Evolutionary conservation across 1,139 yeast species (phyloP), one percentile per base, ranked within the genome.

Genomic region (Blastobotrys illinoisensis): DNA sequence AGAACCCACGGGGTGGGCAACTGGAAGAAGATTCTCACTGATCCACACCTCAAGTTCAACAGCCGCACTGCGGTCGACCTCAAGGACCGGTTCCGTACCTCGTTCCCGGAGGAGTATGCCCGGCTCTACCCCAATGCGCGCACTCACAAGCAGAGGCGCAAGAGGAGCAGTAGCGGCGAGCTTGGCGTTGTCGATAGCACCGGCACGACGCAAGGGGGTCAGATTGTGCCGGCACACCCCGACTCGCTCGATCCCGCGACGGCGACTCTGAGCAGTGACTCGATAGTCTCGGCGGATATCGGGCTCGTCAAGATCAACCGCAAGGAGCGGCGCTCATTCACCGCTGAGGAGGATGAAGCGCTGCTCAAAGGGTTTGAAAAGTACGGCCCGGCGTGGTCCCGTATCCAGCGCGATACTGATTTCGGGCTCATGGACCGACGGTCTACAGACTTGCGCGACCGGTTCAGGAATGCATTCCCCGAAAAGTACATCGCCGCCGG

Each of bases 301-400:
- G 57, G 61, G 11, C 64, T 71, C 45, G 69, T 68, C 53, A 74
- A 74, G 58, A 73, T 74, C 56, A 72, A 73, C 60, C 72, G 78
- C 21, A 75, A 74, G 56, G 77, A 73, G 61, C 71, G 79, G 23
- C 68, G 73, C 9, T 68, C 73, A 24, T 74, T 75, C 58, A 87
- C 96, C 0, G 70, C 79, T 2, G 88, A 80, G 52, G 99, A 93
- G 69, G 98, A 93, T 71, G 81, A 78, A 43, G 74, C 78, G 46
- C 73, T 93, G 48, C 70, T 88, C 28, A 75, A 77, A 55, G 95
- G 96, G 1, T 88, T 82, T 68, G 73, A 79, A 54, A 79, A 77
- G 62, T 83, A 81, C 67, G 98, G 98, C 0, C 80, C 97, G 0
- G 81, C 87, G 36, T 93, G 99, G 99, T 86, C 89, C 58, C 86